phyloP scores from a whole-genome alignment of 768 basidiomycete species.

The Leccinum aurantiacum region DNA sequence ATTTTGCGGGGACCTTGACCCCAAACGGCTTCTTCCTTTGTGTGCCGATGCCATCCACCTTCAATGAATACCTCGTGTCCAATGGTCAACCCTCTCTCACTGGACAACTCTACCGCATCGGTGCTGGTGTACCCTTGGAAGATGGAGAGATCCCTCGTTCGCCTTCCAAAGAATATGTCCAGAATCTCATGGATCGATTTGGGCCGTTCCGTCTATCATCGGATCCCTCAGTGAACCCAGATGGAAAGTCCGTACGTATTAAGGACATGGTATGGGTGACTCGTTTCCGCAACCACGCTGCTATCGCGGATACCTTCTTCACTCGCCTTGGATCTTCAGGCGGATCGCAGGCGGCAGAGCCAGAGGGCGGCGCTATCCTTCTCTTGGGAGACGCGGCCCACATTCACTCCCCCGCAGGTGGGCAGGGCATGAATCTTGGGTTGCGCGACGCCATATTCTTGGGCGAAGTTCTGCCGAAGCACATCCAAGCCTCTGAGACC shows the following conservation, averaged over 20 bases:
- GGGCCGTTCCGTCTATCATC: slow-evolving; percentile 40
- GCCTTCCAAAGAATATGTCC: slow-evolving; percentile 44
- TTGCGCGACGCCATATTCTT: neutral
- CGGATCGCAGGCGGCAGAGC: neutral
- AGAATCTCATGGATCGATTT: slow-evolving; percentile 42
- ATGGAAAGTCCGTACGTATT: slow-evolving; percentile 33
- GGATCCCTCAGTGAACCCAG: slow-evolving; percentile 37
- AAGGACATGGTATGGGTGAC: slow-evolving; percentile 45
- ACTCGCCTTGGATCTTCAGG: slow-evolving; percentile 26
- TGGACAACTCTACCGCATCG: neutral
- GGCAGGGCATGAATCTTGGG: neutral
- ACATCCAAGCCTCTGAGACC: neutral
- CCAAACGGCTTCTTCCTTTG: slow-evolving; percentile 16
- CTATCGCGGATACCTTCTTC: slow-evolving; percentile 43
- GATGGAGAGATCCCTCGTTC: slow-evolving; percentile 13
- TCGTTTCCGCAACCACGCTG: slow-evolving; percentile 47
- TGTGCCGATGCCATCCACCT: slow-evolving; percentile 1
- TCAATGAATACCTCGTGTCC: neutral
- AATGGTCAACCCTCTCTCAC: neutral
- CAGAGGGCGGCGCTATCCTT: slow-evolving; percentile 3
- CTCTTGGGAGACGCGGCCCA: neutral
- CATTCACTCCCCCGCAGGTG: neutral
- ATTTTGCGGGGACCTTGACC: slow-evolving; percentile 10
- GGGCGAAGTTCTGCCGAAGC: neutral
- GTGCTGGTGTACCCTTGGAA: neutral